These are phyloP conservation scores for Xylariaceae sp. DNA, from an alignment of 2,329 filamentous ascomycete genomes.

Conservation along the genomic window DNA sequence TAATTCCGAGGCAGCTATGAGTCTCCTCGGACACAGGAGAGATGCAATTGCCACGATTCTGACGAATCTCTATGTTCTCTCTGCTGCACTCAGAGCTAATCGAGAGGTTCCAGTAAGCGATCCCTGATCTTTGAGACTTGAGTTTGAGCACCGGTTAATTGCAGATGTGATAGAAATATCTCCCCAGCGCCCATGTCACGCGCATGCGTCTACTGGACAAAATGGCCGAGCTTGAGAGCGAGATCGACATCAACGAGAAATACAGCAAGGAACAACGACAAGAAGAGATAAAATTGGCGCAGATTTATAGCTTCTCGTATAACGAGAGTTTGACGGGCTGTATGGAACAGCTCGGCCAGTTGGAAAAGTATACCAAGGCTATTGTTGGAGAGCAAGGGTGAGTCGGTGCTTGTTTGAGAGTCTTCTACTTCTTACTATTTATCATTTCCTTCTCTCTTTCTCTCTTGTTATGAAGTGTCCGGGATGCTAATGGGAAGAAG, in stretches of 20 bases:
- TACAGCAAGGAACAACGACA: conserved; percentile 27
- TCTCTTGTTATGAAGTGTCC: not conserved
- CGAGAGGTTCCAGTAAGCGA: conserved; percentile 46
- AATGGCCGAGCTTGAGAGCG: conserved; percentile 47
- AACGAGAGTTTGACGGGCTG: conserved; percentile 54
- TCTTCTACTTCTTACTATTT: not conserved
- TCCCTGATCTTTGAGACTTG: not conserved
- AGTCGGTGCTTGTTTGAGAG: not conserved
- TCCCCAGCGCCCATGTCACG: conserved; percentile 54
- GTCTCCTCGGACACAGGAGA: conserved; percentile 49
- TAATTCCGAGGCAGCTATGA: conserved; percentile 46
- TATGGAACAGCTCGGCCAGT: conserved; percentile 51
- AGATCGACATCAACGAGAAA: conserved; percentile 29
- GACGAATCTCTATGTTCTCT: conserved; percentile 57
- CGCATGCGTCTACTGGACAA: conserved; percentile 50
- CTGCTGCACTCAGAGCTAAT: conserved; percentile 51
- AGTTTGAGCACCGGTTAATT: conserved; percentile 2
- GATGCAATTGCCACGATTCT: conserved; percentile 58
- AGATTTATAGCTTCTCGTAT: conserved; percentile 57
- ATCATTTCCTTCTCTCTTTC: not conserved
- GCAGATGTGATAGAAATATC: conserved; percentile 41
- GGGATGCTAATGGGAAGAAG: conserved; percentile 24
- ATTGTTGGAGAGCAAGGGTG: conserved; percentile 54
- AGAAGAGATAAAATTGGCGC: conserved; percentile 48
- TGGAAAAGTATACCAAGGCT: conserved; percentile 56